Base-by-base conservation (phyloP, 176 grass and related monocot genomes). In the Oryza brachyantha region DNA sequence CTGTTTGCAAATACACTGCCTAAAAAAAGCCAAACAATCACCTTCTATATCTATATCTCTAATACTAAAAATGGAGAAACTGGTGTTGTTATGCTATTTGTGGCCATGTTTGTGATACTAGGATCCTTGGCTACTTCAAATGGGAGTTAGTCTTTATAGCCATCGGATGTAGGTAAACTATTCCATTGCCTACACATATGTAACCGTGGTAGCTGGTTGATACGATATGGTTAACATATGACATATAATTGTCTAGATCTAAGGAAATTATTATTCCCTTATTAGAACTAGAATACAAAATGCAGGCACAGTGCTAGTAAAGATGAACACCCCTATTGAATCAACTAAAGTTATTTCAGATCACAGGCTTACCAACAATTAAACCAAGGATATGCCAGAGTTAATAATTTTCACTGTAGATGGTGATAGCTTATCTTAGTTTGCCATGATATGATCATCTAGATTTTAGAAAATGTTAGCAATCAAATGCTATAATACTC, bases 301-400 rank as follows among this genome's bases (percentile, higher is more conserved):
- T 19, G 5, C 48, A 50, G 48, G 7, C 2, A 8, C 48, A 52
- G 7, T 52, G 17, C 17, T 52, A 8, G 39, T 52, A 16, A 50
- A 50, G 46, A 50, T 19, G 16, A 80, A 40, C 26, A 24, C 76
- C 70, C 48, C 4, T 50, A n/a, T n/a, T 52, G 9, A 57, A 74
- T 54, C 21, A 29, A 41, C 50, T 60, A 68, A n/a, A 84, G 11
- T 48, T 31, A 88, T 32, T 88, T 41, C 26, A 19, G 22, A 72
- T 73, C 17, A 71, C 66, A 73, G 36, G 77, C 58, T 36, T 8
- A 29, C 60, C 69, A 66, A 66, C 19, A 59, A 66, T 55, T 79
- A 61, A 39, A 74, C 81, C 19, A 31, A 36, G 6, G 74, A 72
- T 73, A 73, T 21, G 50, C 22, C 45, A 21, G 22, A 21, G 35